phyloP scores from a whole-genome alignment of 371 early-diverging fungal species.

The Syncephalastrum sp. region DNA sequence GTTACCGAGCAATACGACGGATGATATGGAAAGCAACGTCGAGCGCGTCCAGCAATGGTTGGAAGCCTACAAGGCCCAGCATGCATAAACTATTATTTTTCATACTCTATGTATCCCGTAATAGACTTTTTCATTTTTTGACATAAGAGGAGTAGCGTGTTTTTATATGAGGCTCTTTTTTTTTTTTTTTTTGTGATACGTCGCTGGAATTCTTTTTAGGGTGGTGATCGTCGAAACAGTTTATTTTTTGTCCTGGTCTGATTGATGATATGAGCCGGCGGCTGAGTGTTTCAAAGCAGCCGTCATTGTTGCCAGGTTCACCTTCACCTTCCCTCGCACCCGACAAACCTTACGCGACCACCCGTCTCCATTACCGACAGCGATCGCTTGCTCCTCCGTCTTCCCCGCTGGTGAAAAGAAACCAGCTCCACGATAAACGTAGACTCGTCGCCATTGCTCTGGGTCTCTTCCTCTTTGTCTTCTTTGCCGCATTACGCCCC shows the following conservation, averaged over 20 bases:
- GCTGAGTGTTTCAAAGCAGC: no score
- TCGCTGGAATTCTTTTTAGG: no score
- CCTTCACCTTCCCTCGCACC: no score
- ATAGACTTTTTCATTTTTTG: slow-evolving; percentile 1
- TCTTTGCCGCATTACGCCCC: not conserved
- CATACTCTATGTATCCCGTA: slow-evolving; percentile 3
- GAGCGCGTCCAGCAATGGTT: slow-evolving; percentile 73
- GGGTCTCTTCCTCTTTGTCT: not conserved
- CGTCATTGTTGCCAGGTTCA: no score
- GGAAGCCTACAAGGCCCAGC: slow-evolving; percentile 45
- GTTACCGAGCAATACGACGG: slow-evolving; percentile 75
- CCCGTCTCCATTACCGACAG: no score
- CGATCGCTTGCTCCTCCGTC: no score
- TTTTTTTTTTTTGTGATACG: no score
- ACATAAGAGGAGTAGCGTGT: not conserved
- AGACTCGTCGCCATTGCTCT: not conserved
- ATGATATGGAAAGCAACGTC: slow-evolving; percentile 91
- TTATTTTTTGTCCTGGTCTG: not conserved
- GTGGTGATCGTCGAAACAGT: not conserved
- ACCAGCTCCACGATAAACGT: not conserved
- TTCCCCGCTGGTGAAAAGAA: not conserved
- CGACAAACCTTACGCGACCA: no score
- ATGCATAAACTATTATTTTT: slow-evolving; percentile 15
- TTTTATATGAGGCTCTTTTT: no score
- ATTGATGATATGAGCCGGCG: slow-evolving; percentile 1